Percentiles rank a stretch among this genome's conserved stretches.
phyloP scores from a whole-genome alignment of 805 yeast genomes.

The Candida bentonensis region DNA sequence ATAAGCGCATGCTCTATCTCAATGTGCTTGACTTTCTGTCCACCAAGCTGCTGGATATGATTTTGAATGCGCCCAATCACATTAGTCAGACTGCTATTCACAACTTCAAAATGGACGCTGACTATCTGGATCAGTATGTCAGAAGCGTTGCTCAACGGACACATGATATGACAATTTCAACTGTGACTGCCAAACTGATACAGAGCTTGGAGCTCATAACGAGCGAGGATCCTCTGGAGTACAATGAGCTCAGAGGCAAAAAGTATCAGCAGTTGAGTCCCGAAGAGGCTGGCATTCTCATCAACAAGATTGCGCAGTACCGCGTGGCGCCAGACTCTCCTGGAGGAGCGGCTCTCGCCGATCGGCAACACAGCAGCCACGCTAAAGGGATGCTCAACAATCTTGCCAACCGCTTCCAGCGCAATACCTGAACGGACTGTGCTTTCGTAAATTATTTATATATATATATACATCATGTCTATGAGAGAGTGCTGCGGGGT shows the following conservation, averaged over 20 bases:
- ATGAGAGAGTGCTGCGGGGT: no score
- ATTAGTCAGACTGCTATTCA: conserved; percentile 45
- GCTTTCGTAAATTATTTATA: background rate
- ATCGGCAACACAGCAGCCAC: background rate
- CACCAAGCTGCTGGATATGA: conserved; percentile 40
- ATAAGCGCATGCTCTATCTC: conserved; percentile 60
- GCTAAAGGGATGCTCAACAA: background rate
- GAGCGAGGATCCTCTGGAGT: conserved; percentile 26
- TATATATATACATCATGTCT: background rate
- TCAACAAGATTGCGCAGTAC: background rate
- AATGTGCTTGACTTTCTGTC: conserved; percentile 77
- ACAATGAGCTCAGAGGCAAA: background rate
- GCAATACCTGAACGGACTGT: background rate
- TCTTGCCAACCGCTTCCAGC: background rate
- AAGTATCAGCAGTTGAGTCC: background rate
- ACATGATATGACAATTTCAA: conserved; percentile 37
- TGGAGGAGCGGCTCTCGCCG: background rate
- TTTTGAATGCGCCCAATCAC: conserved; percentile 35
- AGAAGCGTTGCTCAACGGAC: conserved; percentile 15
- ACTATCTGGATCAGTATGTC: conserved; percentile 44
- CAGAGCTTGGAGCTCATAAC: conserved; percentile 63
- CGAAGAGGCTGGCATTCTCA: background rate
- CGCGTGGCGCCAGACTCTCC: background rate
- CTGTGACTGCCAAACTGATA: conserved; percentile 55
- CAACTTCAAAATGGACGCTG: conserved; percentile 66